A percentile compares a stretch with the other conserved stretches of the same genome.
Evolutionary conservation across 2,329 filamentous ascomycete species (phyloP).

Genomic region (Albophoma yamanashiensis): DNA sequence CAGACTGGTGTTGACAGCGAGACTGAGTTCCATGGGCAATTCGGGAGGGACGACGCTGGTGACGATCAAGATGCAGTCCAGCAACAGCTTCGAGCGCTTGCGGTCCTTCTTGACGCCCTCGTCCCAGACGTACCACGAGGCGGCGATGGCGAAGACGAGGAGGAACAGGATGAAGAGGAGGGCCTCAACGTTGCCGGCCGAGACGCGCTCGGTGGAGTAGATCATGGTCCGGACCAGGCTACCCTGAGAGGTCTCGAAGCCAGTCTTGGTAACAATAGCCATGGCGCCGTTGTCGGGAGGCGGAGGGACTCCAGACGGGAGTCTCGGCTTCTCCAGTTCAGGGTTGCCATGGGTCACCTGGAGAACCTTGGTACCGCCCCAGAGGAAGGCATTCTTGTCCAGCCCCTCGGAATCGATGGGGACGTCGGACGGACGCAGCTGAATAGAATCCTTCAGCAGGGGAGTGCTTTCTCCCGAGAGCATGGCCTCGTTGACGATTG

Average conservation of each 20-base stretch:
- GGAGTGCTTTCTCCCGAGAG: slow-evolving; percentile 96
- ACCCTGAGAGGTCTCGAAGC: slow-evolving; percentile 96
- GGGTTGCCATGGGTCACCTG: slow-evolving; percentile 83
- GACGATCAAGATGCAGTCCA: slow-evolving; percentile 95
- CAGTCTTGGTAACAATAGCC: slow-evolving; percentile 92
- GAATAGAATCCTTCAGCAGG: slow-evolving; percentile 89
- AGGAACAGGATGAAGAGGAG: slow-evolving; percentile 97
- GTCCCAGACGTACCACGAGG: slow-evolving; percentile 98
- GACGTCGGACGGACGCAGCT: slow-evolving; percentile 75
- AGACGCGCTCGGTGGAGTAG: slow-evolving; percentile 96
- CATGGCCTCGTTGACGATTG: slow-evolving; percentile 99
- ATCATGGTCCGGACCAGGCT: slow-evolving; percentile 99
- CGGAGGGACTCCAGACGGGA: slow-evolving; percentile 66
- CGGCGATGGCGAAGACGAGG: slow-evolving; percentile 88
- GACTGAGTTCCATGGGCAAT: slow-evolving; percentile 92
- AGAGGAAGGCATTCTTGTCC: slow-evolving; percentile 95
- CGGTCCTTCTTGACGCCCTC: slow-evolving; percentile 91
- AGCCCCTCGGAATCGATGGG: slow-evolving; percentile 76
- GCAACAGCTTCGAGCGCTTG: slow-evolving; percentile 91
- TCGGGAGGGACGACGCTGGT: slow-evolving; percentile 98
- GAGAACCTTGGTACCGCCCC: slow-evolving; percentile 93
- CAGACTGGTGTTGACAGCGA: slow-evolving; percentile 95
- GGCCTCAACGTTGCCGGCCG: slow-evolving; percentile 94
- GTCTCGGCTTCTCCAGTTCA: slow-evolving; percentile 60
- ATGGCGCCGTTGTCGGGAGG: slow-evolving; percentile 90